Evolutionary conservation across 1,284 basidiomycete genomes (phyloP), one percentile per base, ranked within the genome.

Genomic region (Ustilago sp.): DNA sequence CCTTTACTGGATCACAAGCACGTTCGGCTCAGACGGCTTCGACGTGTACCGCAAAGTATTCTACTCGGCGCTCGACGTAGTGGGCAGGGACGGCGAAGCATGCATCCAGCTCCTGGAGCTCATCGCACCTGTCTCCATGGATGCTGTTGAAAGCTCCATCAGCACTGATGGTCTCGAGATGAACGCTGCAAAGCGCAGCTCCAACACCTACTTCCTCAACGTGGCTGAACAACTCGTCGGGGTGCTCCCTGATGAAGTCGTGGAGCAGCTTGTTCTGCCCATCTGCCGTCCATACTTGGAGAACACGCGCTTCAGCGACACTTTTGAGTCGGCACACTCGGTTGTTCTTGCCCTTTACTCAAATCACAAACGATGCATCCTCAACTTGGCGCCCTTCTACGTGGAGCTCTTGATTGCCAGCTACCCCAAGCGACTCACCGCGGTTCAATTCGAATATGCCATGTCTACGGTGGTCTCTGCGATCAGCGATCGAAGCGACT

Each of bases 291-390:
- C 81, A 9, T 84, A 83, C 31, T 57, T 84, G 32, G 74, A 79
- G 38, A 70, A 82, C 59, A 74, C 80, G 28, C 52, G 58, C 6
- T 80, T 73, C 74, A 77, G 74, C 58, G 81, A 83, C 32, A 68
- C 84, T 3, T 85, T 85, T 41, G 84, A 85, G 60, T 84, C 83
- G 12, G 80, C 84, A 8, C 84, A 85, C 47, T 80, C 84, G 41
- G 80, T 84, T 4, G 68, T 85, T 8, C 72, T 85, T 11, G 79
- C 82, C 4, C 55, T 85, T 7, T 85, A 78, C 56, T 55, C 70
- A 12, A 57, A 55, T 23, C 51, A 72, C n/a, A 82, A 83, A 51
- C 50, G 68, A 2, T 72, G 74, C 55, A 78, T 77, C 19, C 55
- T 68, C 32, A 77, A 76, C 19, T 65, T 85, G 15, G 74, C 81